These are phyloP conservation scores for Tuber aestivum DNA, from an alignment of 495 filamentous ascomycete species.

Conservation along the genomic window DNA sequence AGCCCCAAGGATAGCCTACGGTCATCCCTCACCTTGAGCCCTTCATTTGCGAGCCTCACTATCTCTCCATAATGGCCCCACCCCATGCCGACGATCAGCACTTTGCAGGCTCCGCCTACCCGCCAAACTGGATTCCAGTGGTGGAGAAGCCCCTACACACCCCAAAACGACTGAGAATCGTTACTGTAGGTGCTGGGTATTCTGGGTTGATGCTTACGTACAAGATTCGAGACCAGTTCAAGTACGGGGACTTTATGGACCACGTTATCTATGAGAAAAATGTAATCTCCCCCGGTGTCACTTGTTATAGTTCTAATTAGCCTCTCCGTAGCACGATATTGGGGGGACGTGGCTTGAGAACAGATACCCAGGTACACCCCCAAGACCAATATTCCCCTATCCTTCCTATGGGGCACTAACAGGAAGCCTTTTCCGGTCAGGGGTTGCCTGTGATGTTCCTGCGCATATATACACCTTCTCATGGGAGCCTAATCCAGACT, in stretches of 20 bases:
- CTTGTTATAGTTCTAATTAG: not conserved
- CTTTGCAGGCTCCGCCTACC: not conserved
- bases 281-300: constrained; percentile 10
- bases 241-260: constrained; percentile 43
- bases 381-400: not conserved
- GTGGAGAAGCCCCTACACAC: constrained; percentile 16
- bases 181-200: constrained; percentile 37
- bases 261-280: constrained; percentile 76
- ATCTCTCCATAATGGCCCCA: not conserved
- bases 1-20: not conserved
- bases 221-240: constrained; percentile 29
- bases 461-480: constrained; percentile 42
- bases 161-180: constrained; percentile 30
- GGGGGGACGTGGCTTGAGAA: constrained; percentile 60
- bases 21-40: not conserved
- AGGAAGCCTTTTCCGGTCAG: not conserved
- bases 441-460: constrained; percentile 37
- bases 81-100: not conserved
- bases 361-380: constrained; percentile 45
- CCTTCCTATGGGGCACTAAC: not conserved
- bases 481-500: constrained; percentile 43
- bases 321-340: constrained; percentile 46
- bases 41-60: not conserved
- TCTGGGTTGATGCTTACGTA: constrained; percentile 37
- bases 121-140: constrained; percentile 23